Percentiles rank a stretch among this genome's conserved stretches.
phyloP scores from a whole-genome alignment of 129 eudicot genomes.

The Deinandra increscens region DNA sequence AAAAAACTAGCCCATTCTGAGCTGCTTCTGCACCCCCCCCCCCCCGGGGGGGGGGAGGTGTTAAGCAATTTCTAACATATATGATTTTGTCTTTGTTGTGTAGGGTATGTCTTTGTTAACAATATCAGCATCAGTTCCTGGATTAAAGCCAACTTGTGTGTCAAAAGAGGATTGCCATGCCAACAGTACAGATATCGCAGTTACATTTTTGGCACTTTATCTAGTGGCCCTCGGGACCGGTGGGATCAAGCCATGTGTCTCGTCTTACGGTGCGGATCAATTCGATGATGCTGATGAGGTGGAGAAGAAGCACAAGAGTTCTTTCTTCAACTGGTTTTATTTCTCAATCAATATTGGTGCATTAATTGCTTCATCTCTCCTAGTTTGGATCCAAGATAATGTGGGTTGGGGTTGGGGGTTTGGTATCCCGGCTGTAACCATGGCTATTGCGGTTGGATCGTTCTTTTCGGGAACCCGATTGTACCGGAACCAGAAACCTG shows the following conservation, averaged over 20 bases:
- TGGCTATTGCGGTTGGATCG: conserved; percentile 62
- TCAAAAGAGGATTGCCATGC: conserved; percentile 48
- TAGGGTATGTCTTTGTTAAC: conserved; percentile 81
- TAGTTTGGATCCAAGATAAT: conserved; percentile 68
- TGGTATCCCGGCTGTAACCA: conserved; percentile 74
- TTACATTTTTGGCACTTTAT: conserved; percentile 56
- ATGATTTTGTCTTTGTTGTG: conserved; percentile 9
- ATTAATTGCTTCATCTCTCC: conserved; percentile 52
- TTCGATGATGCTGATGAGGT: conserved; percentile 69
- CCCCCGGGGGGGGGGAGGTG: too few species aligned
- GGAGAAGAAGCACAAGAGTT: conserved; percentile 63
- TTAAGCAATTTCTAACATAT: neutral
- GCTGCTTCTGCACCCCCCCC: neutral
- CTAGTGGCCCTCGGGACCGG: conserved; percentile 78
- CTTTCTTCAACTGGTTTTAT: conserved; percentile 88
- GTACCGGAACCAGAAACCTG: conserved; percentile 68
- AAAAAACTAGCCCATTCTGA: neutral
- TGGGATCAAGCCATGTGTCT: conserved; percentile 85
- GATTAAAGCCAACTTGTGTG: conserved; percentile 52
- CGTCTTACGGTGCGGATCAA: conserved; percentile 81
- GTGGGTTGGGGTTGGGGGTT: conserved; percentile 90
- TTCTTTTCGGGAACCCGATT: conserved; percentile 78
- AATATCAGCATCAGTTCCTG: conserved; percentile 60
- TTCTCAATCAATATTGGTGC: conserved; percentile 82
- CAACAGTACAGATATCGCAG: conserved; percentile 29